A percentile compares a stretch with the other conserved stretches of the same genome.
phyloP scores from a whole-genome alignment of 805 yeast genomes.

The Starmerella riodocensis region DNA sequence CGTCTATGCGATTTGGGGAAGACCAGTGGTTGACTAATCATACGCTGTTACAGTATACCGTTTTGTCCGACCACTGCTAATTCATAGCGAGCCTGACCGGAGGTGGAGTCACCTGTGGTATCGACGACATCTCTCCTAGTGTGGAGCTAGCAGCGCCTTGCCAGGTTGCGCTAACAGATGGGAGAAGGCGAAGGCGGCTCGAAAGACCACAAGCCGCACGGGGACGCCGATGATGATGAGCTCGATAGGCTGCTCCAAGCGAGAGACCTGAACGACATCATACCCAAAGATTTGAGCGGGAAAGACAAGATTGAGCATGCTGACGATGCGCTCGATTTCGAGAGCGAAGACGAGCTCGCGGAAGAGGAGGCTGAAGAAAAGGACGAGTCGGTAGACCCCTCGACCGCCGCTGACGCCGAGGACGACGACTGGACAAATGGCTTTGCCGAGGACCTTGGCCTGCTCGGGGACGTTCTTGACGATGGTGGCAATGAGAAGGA shows the following conservation, averaged over 20 bases:
- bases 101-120: too few relatives aligned
- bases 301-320: conserved; percentile 58
- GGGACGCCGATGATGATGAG: conserved; percentile 25
- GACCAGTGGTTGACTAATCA: too few relatives aligned
- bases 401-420: conserved; percentile 7
- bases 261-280: conserved; percentile 22
- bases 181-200: too few relatives aligned
- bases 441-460: conserved; percentile 26
- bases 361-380: conserved; percentile 55
- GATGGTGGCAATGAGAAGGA: conserved; percentile 8
- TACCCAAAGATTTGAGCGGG: conserved; percentile 28
- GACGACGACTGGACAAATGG: conserved; percentile 26
- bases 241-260: conserved; percentile 24
- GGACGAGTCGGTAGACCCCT: conserved; percentile 1
- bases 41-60: too few relatives aligned
- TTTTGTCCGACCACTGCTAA: too few relatives aligned
- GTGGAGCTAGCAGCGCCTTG: too few relatives aligned
- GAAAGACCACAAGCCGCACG: neutral
- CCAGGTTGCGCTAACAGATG: too few relatives aligned
- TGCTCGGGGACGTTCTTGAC: conserved; percentile 13
- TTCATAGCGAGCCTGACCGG: too few relatives aligned
- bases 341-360: conserved; percentile 87
- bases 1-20: too few relatives aligned
- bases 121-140: too few relatives aligned
- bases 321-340: conserved; percentile 86